A percentile compares a stretch with the other conserved stretches of the same genome.
phyloP scores from a whole-genome alignment of 2,329 filamentous ascomycete species.

The Penicillium sp. region DNA sequence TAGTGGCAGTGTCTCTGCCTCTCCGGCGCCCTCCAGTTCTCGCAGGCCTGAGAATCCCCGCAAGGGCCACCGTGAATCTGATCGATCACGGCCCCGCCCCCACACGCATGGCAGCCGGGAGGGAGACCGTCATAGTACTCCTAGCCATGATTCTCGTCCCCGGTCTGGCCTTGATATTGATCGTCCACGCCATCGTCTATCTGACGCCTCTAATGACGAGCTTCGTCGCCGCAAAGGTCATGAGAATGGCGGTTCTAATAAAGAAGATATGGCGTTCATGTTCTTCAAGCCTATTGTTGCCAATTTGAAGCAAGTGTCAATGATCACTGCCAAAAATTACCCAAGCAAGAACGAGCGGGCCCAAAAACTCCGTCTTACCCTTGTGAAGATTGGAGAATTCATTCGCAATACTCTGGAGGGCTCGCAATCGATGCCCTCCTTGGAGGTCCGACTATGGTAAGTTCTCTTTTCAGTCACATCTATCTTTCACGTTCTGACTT shows the following conservation, averaged over 20 bases:
- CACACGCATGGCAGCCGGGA: slow-evolving; percentile 44
- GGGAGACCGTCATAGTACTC: slow-evolving; percentile 45
- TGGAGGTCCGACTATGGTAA: slow-evolving; percentile 48
- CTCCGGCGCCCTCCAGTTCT: slow-evolving; percentile 43
- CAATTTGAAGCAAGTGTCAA: slow-evolving; percentile 44
- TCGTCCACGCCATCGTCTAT: slow-evolving; percentile 33
- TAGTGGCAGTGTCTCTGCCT: slow-evolving; percentile 44
- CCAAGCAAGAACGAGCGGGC: slow-evolving; percentile 46
- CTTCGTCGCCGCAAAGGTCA: slow-evolving; percentile 36
- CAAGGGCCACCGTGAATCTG: slow-evolving; percentile 43
- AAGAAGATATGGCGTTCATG: slow-evolving; percentile 42
- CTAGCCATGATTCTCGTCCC: slow-evolving; percentile 40
- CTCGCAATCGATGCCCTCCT: slow-evolving; percentile 38
- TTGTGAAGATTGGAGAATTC: slow-evolving; percentile 48
- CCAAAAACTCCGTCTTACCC: slow-evolving; percentile 42
- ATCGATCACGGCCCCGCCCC: slow-evolving; percentile 42
- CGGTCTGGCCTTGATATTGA: slow-evolving; percentile 35
- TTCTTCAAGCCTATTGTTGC: slow-evolving; percentile 49
- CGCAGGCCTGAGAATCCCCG: slow-evolving; percentile 24
- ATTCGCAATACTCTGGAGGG: slow-evolving; percentile 42
- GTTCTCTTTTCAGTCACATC: slow-evolving; percentile 14
- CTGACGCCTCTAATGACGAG: slow-evolving; percentile 37
- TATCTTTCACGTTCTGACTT: slow-evolving; percentile 25
- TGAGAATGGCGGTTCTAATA: slow-evolving; percentile 36
- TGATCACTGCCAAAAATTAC: slow-evolving; percentile 47